Evolutionary conservation across 352 stramenopile genomes (phyloP), one percentile per base, ranked within the genome.

Genomic region (Phytophthora sojae): DNA sequence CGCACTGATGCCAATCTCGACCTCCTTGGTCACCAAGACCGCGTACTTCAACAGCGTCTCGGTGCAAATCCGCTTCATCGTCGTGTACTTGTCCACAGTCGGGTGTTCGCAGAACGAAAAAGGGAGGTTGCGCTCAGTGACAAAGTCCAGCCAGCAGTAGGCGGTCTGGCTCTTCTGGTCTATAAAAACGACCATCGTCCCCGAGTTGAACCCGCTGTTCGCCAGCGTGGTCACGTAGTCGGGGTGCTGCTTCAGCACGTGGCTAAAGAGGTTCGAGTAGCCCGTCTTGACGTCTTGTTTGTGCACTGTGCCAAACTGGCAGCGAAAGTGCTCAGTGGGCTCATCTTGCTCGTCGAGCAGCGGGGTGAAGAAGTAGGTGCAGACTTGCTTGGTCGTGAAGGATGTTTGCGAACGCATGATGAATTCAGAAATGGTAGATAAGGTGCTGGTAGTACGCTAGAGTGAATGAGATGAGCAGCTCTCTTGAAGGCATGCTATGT

Each of bases 221-320:
- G 19, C n/a, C 29, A 63, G 50, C 3, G 45, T 58, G 12, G 44
- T 42, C 30, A 58, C 32, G n/a, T 30, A 62, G 54, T 69, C 30
- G 6, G 35, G 35, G 23, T 60, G 35, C 29, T 26, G 39, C 21
- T 54, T 29, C 15, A 39, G 25, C 11, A 55, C 37, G 50, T 67
- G 50, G 50, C 39, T 49, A 9, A 60, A 51, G 14, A 70, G 49
- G 47, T 64, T 71, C 23, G n/a, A 50, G 32, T 71, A 57, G 47
- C 56, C 39, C 9, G 63, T 61, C 1, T 53, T 50, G 1, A 15
- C 4, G 0, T 59, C 37, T 64, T 71, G 55, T 25, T 61, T 64
- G 9, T 21, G 2, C 4, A 65, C 26, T 6, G 17, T 14, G 3
- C 0, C 21, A 11, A 49, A 56, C 55, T 54, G 56, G 49, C 55